Evolutionary conservation across 2,329 filamentous ascomycete genomes (phyloP), one percentile per base, ranked within the genome.

Genomic region (Coccinonectria pachysandricola): DNA sequence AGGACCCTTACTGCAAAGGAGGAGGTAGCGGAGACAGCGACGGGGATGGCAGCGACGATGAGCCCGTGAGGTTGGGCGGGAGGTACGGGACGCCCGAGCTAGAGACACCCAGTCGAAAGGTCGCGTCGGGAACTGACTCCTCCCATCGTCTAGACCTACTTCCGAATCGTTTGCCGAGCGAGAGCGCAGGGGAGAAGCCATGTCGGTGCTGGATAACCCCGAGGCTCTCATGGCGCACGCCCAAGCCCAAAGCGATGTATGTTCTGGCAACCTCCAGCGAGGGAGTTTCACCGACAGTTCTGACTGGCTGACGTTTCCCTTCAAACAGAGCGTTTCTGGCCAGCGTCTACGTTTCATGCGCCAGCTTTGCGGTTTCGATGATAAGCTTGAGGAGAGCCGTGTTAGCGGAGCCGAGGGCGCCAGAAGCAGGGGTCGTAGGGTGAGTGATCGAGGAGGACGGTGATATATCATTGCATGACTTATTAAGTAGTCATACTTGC

Each of bases 181-280:
- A 4, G 62, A 71, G 35, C 52, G 55, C 4, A 60, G 63, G 9
- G 57, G 63, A 22, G 58, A 62, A 35, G 72, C 72, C 8, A 54
- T 65, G 12, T 54, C 63, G 8, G 60, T 75, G 19, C 59, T 78
- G 3, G 66, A 71, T 36, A 63, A 50, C 14, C 71, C 71, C 0
- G 71, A 76, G 42, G 51, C 69, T 30, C 52, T 78, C 24, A 68
- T 73, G 59, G 72, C 71, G 57, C 63, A 71, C 21, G 67, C 73
- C 3, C 60, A 67, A 37, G 63, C 63, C 36, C 57, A 59, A 15
- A 59, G 60, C 16, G 65, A 73, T 39, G 73, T 77, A 45, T 57
- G 7, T 5, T 16, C 20, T 15, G 9, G 4, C n/a, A n/a, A n/a
- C n/a, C n/a, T n/a, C n/a, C n/a, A n/a, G n/a, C n/a, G n/a, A n/a